These are phyloP conservation scores for Cystobasidiaceae sp. DNA, from an alignment of 1,284 basidiomycete genomes.

Conservation along the genomic window DNA sequence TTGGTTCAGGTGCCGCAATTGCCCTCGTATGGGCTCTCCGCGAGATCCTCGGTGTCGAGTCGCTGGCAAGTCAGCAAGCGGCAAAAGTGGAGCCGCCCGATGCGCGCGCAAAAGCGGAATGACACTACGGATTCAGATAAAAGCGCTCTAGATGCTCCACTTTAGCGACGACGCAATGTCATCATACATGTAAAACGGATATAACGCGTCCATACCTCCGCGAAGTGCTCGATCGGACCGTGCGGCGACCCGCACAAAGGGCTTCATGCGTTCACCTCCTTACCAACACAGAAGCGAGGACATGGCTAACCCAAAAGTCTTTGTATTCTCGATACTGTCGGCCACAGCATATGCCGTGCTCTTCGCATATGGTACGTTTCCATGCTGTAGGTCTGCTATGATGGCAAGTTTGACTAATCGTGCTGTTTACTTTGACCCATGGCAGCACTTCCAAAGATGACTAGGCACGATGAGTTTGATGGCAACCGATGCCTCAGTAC, in stretches of 20 bases:
- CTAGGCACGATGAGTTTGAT: background rate
- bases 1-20: slow-evolving; percentile 11
- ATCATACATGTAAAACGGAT: too few relatives aligned
- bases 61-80: background rate
- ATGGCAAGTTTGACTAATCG: too few relatives aligned
- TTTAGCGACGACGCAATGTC: too few relatives aligned
- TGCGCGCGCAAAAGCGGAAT: background rate
- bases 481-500: background rate
- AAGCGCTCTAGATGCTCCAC: background rate
- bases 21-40: slow-evolving; percentile 18
- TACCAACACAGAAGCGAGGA: too few relatives aligned
- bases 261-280: too few relatives aligned
- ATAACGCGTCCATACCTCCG: too few relatives aligned
- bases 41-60: slow-evolving; percentile 14
- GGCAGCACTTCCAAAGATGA: background rate
- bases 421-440: background rate
- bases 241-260: too few relatives aligned
- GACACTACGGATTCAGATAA: background rate
- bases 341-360: background rate
- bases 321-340: background rate
- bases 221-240: too few relatives aligned
- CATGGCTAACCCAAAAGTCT: too few relatives aligned
- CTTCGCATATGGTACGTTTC: background rate
- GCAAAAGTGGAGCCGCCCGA: background rate
- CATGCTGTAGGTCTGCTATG: background rate